Conservation (phyloP, 2,329 filamentous ascomycete genomes). For the Aspergillus tamarii region DNA sequence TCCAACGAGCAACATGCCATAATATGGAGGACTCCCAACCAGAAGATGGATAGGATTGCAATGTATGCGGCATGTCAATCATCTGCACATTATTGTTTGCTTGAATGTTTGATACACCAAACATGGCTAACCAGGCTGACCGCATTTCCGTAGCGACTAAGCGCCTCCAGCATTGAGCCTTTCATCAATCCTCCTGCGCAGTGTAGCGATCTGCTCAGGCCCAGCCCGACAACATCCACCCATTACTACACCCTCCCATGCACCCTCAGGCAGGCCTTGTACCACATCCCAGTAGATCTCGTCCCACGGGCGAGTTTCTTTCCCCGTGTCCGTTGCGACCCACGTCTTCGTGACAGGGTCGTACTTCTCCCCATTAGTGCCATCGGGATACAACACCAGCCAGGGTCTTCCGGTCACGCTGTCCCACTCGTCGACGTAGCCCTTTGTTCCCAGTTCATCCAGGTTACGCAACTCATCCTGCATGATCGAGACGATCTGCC, state of each 20-base stretch:
- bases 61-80: neutral
- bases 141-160: neutral
- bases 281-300: constrained; percentile 17
- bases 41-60: neutral
- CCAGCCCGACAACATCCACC: constrained; percentile 21
- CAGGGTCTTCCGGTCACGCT: constrained; percentile 42
- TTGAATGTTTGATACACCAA: neutral
- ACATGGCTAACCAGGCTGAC: neutral
- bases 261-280: constrained; percentile 9
- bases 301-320: constrained; percentile 22
- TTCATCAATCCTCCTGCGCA: constrained; percentile 15
- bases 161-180: neutral
- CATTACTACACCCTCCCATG: constrained; percentile 19
- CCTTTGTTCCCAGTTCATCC: constrained; percentile 33
- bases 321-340: constrained; percentile 40
- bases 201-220: constrained; percentile 18
- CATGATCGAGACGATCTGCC: constrained; percentile 28
- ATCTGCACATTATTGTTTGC: neutral
- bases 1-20: neutral
- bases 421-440: constrained; percentile 28
- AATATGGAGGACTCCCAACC: neutral
- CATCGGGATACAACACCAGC: constrained; percentile 69
- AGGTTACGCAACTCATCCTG: constrained; percentile 44
- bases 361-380: constrained; percentile 69
- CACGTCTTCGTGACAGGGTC: constrained; percentile 65